These are phyloP conservation scores for Theobroma cacao DNA, from an alignment of 345 rosid species.

Conservation along the genomic window DNA sequence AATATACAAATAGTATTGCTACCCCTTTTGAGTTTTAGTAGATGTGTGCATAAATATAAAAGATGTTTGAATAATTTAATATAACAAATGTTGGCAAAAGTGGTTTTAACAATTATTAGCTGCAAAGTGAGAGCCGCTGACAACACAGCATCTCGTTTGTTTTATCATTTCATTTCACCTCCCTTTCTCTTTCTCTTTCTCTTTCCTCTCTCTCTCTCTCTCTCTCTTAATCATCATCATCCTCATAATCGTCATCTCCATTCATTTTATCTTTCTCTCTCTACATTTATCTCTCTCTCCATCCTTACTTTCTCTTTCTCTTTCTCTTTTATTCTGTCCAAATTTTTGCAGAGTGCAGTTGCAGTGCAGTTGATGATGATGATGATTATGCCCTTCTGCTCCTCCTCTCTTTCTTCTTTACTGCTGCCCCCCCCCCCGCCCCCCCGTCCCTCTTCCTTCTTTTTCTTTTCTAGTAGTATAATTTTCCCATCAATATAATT, in stretches of 20 bases:
- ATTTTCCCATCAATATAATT: background rate
- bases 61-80: background rate
- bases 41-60: too few species aligned
- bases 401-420: slow-evolving; percentile 21
- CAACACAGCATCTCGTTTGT: slow-evolving; percentile 64
- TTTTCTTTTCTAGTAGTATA: background rate
- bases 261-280: slow-evolving; percentile 16
- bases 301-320: slow-evolving; percentile 27
- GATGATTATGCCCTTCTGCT: slow-evolving; percentile 35
- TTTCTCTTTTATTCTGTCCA: slow-evolving; percentile 25
- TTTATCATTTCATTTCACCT: slow-evolving; percentile 33
- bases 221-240: slow-evolving; percentile 59
- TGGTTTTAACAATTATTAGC: slow-evolving; percentile 71
- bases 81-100: slow-evolving; percentile 31
- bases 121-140: slow-evolving; percentile 81
- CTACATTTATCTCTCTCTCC: slow-evolving; percentile 24
- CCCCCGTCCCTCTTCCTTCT: background rate
- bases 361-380: slow-evolving; percentile 31
- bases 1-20: too few species aligned
- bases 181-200: slow-evolving; percentile 27
- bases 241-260: slow-evolving; percentile 70
- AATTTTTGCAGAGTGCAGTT: slow-evolving; percentile 18
- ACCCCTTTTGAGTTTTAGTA: too few species aligned
- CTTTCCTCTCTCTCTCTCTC: slow-evolving; percentile 34
- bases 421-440: slow-evolving; percentile 10